A percentile compares a stretch with the other conserved stretches of the same genome.
Evolutionary conservation across 2,329 filamentous ascomycete genomes (phyloP).

Genomic region (Talaromyces atroroseus): DNA sequence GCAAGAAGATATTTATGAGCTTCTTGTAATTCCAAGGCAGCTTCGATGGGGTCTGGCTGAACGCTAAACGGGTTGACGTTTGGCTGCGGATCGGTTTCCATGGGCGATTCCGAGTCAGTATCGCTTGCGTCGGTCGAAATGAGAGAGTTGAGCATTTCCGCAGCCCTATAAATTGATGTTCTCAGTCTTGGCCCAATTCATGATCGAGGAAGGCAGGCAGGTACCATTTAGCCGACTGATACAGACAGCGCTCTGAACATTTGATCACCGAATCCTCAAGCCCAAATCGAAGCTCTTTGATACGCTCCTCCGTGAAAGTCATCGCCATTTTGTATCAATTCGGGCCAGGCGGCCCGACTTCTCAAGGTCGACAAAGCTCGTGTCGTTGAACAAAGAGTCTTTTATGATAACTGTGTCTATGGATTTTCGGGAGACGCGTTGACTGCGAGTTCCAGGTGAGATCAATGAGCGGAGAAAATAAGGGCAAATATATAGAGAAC

Average conservation of each 20-base stretch:
- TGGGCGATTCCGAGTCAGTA: constrained; percentile 55
- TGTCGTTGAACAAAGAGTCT: neutral
- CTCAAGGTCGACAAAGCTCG: neutral
- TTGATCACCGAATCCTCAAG: constrained; percentile 82
- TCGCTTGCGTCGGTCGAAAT: constrained; percentile 54
- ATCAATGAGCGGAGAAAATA: neutral
- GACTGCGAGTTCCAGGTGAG: neutral
- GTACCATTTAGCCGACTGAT: constrained; percentile 94
- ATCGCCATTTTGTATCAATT: constrained; percentile 24
- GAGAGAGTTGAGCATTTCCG: constrained; percentile 84
- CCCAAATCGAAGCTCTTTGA: constrained; percentile 61
- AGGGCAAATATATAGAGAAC: neutral
- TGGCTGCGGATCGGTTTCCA: constrained; percentile 49
- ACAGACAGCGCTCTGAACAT: constrained; percentile 90
- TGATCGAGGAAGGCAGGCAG: neutral
- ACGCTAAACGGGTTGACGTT: constrained; percentile 46
- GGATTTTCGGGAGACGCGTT: neutral
- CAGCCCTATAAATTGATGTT: constrained; percentile 63
- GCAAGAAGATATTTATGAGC: constrained; percentile 80
- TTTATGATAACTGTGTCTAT: neutral
- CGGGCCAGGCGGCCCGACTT: neutral
- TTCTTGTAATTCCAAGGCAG: constrained; percentile 70
- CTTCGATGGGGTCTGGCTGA: constrained; percentile 66
- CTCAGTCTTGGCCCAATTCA: neutral
- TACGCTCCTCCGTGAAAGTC: constrained; percentile 32